Evolutionary conservation across 257 asterid genomes (phyloP), one percentile per base, ranked within the genome.

Genomic region (Solanum tarijense): DNA sequence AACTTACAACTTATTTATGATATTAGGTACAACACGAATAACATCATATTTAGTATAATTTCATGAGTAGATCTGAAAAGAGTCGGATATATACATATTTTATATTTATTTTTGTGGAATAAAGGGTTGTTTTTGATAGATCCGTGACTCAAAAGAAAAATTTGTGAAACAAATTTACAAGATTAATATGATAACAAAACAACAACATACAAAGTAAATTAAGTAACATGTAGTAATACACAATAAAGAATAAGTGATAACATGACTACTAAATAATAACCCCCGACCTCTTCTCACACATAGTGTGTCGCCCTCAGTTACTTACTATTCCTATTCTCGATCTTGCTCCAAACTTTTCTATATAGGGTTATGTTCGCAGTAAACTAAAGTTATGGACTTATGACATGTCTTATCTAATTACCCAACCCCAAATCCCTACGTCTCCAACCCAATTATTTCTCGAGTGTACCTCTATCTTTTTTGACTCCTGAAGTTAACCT

Each of bases 401-500:
- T 60, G n/a, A 0, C 5, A 60, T 65, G 13, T 11, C 8, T 11
- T 1, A 27, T 65, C 32, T 65, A n/a, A 65, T 65, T n/a, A 65
- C 32, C 18, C 6, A 16, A 52, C 1, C 4, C 1, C 1, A 6
- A 0, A 0, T 1, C 9, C 21, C 27, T 0, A 7, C 12, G 0
- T 5, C 14, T 0, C 7, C 16, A 62, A 9, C 4, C n/a, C 11
- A 18, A 55, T 55, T 55, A 9, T 65, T 65, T 65, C 1, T n/a
- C 7, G 0, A 12, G 0, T n/a, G 0, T n/a, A 25, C 9, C 72
- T 65, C 8, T 65, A 65, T 5, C 2, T 65, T 3, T 11, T 11
- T 0, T 5, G 3, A 65, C 16, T 62, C 1, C 1, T 0, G 0
- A n/a, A n/a, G 0, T 25, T 27, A n/a, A 0, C 0, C 72, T 65